Conservation (phyloP, 192 early-diverging fungal species). For the Entomortierella parvispora region DNA sequence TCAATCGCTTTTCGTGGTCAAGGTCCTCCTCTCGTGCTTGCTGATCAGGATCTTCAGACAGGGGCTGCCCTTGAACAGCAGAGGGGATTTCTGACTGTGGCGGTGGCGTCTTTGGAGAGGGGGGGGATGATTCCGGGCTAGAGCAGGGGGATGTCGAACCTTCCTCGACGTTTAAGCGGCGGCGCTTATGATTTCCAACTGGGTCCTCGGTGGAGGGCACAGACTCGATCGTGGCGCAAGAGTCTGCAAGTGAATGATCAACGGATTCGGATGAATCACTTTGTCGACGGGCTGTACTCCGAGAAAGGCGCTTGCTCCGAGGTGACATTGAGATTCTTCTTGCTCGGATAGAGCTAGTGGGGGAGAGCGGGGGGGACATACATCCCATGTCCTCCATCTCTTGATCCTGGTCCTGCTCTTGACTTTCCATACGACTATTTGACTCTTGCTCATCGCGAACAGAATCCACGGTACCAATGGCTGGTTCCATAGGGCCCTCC, state of each 20-base stretch:
- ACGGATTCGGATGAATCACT: background rate
- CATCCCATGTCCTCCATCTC: background rate
- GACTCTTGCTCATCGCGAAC: too few relatives aligned
- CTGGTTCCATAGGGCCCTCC: background rate
- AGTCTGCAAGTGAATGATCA: background rate
- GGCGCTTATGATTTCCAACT: constrained; percentile 1
- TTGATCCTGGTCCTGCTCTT: background rate
- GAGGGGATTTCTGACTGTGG: background rate
- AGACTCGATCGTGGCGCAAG: background rate
- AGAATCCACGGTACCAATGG: too few relatives aligned
- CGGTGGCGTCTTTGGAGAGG: constrained; percentile 38
- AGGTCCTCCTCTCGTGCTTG: background rate
- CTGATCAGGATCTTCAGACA: background rate
- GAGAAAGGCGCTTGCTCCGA: too few relatives aligned
- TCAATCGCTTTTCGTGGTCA: constrained; percentile 2
- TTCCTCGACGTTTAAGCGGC: constrained; percentile 25
- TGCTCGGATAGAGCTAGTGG: background rate
- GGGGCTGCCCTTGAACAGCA: background rate
- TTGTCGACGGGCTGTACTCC: too few relatives aligned
- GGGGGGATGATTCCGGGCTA: constrained; percentile 32
- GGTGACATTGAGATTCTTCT: too few relatives aligned
- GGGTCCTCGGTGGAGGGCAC: background rate
- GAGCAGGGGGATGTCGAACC: constrained; percentile 18
- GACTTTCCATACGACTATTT: background rate
- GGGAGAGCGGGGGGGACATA: background rate